These are phyloP conservation scores for Talaromyces pinophilus DNA, from an alignment of 2,329 filamentous ascomycete species.

Conservation along the genomic window DNA sequence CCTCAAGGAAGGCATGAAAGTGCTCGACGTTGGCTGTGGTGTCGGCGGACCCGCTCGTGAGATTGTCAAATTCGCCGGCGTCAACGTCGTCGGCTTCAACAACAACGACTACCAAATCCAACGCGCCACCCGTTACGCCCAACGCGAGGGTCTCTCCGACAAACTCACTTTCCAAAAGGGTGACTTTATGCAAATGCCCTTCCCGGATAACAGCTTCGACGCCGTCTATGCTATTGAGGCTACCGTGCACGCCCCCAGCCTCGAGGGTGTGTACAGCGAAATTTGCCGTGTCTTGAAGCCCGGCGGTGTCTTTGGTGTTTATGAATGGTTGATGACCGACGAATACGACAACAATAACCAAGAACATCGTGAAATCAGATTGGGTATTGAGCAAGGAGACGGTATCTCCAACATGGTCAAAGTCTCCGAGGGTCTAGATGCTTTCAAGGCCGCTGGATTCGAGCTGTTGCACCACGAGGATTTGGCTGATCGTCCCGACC, in stretches of 20 bases:
- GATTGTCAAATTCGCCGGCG: conserved; percentile 93
- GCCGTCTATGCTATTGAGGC: conserved; percentile 97
- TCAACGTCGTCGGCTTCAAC: conserved; percentile 88
- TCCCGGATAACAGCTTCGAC: conserved; percentile 88
- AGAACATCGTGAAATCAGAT: conserved; percentile 82
- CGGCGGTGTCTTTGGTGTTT: conserved; percentile 92
- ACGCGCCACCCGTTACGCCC: conserved; percentile 81
- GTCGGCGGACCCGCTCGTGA: conserved; percentile 93
- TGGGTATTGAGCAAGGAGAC: conserved; percentile 92
- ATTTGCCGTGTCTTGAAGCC: conserved; percentile 96
- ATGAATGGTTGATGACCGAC: conserved; percentile 99
- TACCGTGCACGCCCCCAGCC: conserved; percentile 86
- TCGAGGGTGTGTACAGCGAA: conserved; percentile 90
- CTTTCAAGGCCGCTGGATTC: conserved; percentile 87
- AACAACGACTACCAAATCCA: conserved; percentile 99
- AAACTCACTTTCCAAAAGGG: conserved; percentile 89
- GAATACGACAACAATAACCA: conserved; percentile 87
- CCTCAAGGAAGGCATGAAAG: conserved; percentile 81
- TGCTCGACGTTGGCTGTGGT: conserved; percentile 95
- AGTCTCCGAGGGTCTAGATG: conserved; percentile 74
- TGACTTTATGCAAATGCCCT: conserved; percentile 99
- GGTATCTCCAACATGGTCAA: conserved; percentile 98
- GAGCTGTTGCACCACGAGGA: conserved; percentile 82
- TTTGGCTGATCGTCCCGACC: conserved; percentile 72
- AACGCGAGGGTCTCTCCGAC: conserved; percentile 74